Evolutionary conservation across 2,329 filamentous ascomycete genomes (phyloP).

Genomic region (Phyllosticta citriasiana): DNA sequence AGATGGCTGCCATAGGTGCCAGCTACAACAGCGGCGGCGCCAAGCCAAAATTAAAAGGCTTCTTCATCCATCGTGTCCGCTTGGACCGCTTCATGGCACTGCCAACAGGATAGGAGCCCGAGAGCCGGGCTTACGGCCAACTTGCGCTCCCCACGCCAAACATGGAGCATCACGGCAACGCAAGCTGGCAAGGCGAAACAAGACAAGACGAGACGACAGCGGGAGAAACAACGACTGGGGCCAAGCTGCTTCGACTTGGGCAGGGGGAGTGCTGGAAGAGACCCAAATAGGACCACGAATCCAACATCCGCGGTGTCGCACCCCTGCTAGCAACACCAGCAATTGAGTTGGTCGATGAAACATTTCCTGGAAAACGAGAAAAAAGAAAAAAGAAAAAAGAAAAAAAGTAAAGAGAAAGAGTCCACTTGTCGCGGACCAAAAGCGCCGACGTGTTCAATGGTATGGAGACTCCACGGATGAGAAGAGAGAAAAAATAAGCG

Average conservation of each 20-base stretch:
- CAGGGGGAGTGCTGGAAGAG: background rate
- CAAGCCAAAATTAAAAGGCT: background rate
- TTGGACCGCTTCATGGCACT: background rate
- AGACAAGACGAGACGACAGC: background rate
- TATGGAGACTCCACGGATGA: background rate
- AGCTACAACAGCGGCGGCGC: background rate
- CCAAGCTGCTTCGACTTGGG: background rate
- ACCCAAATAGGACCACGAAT: background rate
- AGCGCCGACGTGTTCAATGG: background rate
- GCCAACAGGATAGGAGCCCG: background rate
- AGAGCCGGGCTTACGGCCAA: background rate
- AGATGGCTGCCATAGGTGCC: background rate
- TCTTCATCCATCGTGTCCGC: background rate
- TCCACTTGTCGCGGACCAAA: background rate
- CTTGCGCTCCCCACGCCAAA: background rate
- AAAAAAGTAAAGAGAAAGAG: background rate
- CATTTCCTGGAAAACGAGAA: background rate
- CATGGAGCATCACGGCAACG: background rate
- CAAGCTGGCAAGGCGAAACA: background rate
- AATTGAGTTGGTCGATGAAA: background rate
- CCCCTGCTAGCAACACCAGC: background rate
- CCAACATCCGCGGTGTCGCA: background rate
- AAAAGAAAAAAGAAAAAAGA: background rate
- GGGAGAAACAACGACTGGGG: background rate
- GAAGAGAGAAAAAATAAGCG: background rate